These are phyloP conservation scores for Fraxinus velutina DNA, from an alignment of 305 asterid genomes.

Conservation along the genomic window DNA sequence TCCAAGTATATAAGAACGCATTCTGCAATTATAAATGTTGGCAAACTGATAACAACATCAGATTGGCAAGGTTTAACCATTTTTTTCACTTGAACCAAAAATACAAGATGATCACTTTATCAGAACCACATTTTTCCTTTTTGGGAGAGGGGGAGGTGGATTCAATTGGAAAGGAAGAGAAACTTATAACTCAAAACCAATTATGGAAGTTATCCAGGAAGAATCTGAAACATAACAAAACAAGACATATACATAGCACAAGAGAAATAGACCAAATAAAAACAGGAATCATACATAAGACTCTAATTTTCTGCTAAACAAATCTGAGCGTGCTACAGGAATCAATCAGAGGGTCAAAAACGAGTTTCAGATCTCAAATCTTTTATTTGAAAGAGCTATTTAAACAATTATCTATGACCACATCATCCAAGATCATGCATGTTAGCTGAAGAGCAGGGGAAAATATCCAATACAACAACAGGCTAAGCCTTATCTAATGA, in stretches of 20 bases:
- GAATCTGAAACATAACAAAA: neutral
- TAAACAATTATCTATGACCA: neutral
- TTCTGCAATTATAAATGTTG: conserved; percentile 99
- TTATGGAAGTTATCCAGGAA: neutral
- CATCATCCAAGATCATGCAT: neutral
- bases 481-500: neutral
- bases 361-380: neutral
- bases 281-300: neutral
- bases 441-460: neutral
- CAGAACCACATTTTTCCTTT: neutral
- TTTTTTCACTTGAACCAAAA: conserved; percentile 9
- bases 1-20: conserved; percentile 93
- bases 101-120: neutral
- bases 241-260: neutral
- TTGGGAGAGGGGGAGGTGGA: neutral
- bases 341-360: neutral
- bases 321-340: neutral
- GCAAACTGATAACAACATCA: conserved; percentile 91
- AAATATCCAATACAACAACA: neutral
- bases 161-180: neutral
- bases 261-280: neutral
- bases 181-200: neutral
- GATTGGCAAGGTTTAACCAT: conserved; percentile 36
- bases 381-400: neutral
- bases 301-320: neutral